phyloP scores from a whole-genome alignment of 345 rosid species.

The Kernera saxatilis region DNA sequence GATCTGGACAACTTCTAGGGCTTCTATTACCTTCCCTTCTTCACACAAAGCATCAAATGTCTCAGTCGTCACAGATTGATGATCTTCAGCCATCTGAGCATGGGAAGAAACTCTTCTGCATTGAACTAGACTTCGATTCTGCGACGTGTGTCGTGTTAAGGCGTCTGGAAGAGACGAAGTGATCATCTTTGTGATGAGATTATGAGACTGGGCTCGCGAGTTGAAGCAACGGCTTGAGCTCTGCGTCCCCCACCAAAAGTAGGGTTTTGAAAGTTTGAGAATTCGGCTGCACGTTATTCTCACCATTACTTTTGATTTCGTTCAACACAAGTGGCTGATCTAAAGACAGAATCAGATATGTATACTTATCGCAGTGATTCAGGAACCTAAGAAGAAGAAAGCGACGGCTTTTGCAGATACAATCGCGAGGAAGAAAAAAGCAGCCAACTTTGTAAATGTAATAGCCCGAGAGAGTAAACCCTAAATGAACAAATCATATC shows the following conservation, averaged over 20 bases:
- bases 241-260: neutral
- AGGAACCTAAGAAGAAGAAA: too few relatives aligned
- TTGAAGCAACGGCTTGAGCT: conserved; percentile 3
- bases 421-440: too few relatives aligned
- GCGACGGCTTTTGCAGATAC: too few relatives aligned
- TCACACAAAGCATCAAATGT: conserved; percentile 23
- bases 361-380: too few relatives aligned
- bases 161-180: too few relatives aligned
- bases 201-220: neutral
- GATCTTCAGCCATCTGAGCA: neutral
- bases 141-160: neutral
- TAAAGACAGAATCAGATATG: too few relatives aligned
- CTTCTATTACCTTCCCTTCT: conserved; percentile 52
- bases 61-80: neutral
- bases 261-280: neutral
- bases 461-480: too few relatives aligned
- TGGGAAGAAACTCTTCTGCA: neutral
- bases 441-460: too few relatives aligned
- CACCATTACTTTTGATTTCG: neutral
- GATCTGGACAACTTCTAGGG: conserved; percentile 38
- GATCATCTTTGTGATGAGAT: neutral
- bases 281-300: neutral
- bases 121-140: neutral
- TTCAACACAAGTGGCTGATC: neutral
- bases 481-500: too few relatives aligned